A percentile compares a stretch with the other conserved stretches of the same genome.
These are phyloP conservation scores for Lichtheimia ramosa DNA, from an alignment of 371 early-diverging fungal species.

Conservation along the genomic window DNA sequence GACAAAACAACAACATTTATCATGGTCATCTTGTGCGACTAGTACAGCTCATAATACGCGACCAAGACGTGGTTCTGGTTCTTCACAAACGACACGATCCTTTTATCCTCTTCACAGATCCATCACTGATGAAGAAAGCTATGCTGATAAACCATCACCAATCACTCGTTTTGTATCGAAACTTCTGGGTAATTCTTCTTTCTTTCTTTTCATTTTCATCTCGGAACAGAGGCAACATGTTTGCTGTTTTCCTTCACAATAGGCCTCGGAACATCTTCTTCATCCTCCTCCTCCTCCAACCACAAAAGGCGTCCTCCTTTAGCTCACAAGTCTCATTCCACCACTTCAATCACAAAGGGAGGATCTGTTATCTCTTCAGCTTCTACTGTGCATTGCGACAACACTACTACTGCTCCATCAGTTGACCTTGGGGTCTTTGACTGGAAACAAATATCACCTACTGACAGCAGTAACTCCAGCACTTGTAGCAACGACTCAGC, in stretches of 20 bases:
- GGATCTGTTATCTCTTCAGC: constrained; percentile 19
- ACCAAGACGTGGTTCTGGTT: too few species aligned
- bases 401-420: not conserved
- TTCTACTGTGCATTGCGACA: constrained; percentile 8
- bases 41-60: not conserved
- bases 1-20: constrained; percentile 15
- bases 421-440: constrained; percentile 5
- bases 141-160: constrained; percentile 20
- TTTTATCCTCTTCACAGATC: constrained; percentile 25
- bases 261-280: constrained; percentile 5
- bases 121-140: constrained; percentile 21
- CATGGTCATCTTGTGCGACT: constrained; percentile 6
- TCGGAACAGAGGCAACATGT: not conserved
- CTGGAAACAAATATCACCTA: constrained; percentile 5
- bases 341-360: constrained; percentile 27
- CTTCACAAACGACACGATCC: too few species aligned
- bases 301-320: constrained; percentile 14
- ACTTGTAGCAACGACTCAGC: not conserved
- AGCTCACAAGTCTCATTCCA: constrained; percentile 25
- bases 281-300: not conserved
- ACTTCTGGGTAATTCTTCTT: constrained; percentile 14
- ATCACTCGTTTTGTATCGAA: constrained; percentile 24
- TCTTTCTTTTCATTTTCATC: not conserved
- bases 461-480: constrained; percentile 2
- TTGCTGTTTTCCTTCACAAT: not conserved